Base-by-base conservation (phyloP, 305 asterid genomes). In the Fraxinus dipetala region DNA sequence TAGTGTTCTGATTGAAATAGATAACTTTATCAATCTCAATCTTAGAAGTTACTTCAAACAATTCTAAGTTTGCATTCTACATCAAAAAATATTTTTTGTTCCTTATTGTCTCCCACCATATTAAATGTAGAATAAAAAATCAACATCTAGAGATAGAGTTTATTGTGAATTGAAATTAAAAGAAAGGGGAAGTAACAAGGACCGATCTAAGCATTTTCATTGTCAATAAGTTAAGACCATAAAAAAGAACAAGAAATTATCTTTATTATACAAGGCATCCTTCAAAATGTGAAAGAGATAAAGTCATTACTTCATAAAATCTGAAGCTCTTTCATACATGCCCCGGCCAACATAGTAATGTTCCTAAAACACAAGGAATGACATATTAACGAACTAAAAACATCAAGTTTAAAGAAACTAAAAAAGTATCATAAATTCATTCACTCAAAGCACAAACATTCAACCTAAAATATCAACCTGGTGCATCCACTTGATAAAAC, bases 291-390 rank as follows among this genome's bases (percentile, higher is more conserved):
- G 24, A 51, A 67, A 73, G 76, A 85, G 84, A 72, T 22, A 40
- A 73, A 85, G 38, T 40, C 79, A 85, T 87, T 93, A 96, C 99
- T 92, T 94, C 73, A 92, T 84, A 89, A 90, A 93, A 89, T 93
- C 98, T 30, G 97, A 91, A 78, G 98, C 93, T 81, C 92, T 85
- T 89, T 96, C 99, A 70, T 92, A 93, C 99, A 96, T 92, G 90
- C 98, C 99, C 59, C 98, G 94, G 72, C 99, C 99, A 74, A 93
- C 98, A 88, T 92, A 96, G 90, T 93, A 93, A 84, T 96, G 98
- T 86, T 96, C 98, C 98, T 96, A 79, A 45, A 87, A 78, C 80
- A 83, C 84, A 85, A 56, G 77, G 80, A 78, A 86, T 43, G 61
- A 81, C 73, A 83, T 26, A 59, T 76, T 24, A 81, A 80, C 14